Percentiles rank a stretch among this genome's conserved stretches.
Conservation (phyloP, 2,329 filamentous ascomycete genomes). For the Stagonosporopsis tanaceti region DNA sequence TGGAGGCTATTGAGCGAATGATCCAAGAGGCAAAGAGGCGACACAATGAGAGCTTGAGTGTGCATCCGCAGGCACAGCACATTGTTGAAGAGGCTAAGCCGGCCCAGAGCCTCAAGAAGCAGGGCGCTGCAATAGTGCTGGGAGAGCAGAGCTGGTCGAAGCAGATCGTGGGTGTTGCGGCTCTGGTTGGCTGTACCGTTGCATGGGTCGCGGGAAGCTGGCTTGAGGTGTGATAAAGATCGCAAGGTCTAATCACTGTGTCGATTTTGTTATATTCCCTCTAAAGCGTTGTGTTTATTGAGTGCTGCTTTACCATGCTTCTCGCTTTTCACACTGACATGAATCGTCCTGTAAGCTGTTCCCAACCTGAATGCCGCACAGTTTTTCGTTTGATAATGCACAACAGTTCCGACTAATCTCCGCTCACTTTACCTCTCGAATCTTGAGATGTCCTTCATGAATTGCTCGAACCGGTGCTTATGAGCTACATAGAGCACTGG, state of each 20-base stretch:
- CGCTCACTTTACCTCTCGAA: not conserved
- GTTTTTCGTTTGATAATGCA: not conserved
- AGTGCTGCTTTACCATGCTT: not conserved
- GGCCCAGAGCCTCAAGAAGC: conserved; percentile 30
- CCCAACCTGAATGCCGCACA: not conserved
- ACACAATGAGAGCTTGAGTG: conserved; percentile 43
- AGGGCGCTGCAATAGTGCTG: conserved; percentile 47
- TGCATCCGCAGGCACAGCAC: conserved; percentile 30
- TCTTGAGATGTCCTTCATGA: too few relatives aligned
- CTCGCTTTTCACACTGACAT: not conserved
- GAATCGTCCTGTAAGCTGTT: not conserved
- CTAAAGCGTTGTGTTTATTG: not conserved
- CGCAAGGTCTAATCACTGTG: not conserved
- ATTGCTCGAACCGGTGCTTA: not conserved
- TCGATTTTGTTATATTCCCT: conserved; percentile 16
- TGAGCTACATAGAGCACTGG: too few relatives aligned
- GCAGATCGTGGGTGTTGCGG: conserved; percentile 50
- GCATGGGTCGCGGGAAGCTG: conserved; percentile 53
- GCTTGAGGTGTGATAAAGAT: conserved; percentile 41
- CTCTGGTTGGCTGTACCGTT: conserved; percentile 50
- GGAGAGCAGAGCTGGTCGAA: conserved; percentile 51
- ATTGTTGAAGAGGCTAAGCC: conserved; percentile 35
- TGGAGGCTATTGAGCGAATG: conserved; percentile 73
- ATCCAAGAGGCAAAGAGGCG: conserved; percentile 62
- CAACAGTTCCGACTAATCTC: not conserved